Evolutionary conservation across 352 stramenopile species (phyloP).

Genomic region (Phytophthora foliorum): DNA sequence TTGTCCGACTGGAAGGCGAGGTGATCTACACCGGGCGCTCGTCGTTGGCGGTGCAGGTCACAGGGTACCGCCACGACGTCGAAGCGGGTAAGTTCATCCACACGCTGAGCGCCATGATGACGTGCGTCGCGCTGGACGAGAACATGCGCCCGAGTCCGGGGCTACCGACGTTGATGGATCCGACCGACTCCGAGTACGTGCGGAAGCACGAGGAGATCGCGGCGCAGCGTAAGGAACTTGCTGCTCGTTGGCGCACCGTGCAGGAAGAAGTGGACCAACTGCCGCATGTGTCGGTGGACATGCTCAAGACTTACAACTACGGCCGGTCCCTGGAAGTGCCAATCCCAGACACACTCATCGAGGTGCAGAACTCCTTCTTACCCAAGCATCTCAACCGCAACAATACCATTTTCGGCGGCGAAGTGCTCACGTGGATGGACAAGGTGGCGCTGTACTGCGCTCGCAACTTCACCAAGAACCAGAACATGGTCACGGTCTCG

Average conservation of each 20-base stretch:
- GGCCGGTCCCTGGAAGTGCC: conserved; percentile 51
- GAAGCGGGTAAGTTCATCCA: conserved; percentile 75
- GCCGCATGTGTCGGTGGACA: conserved; percentile 66
- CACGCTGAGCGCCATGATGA: conserved; percentile 79
- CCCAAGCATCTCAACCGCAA: conserved; percentile 82
- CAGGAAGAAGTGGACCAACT: conserved; percentile 76
- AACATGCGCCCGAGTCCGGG: conserved; percentile 66
- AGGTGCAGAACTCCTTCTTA: conserved; percentile 79
- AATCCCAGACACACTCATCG: conserved; percentile 72
- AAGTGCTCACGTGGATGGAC: conserved; percentile 78
- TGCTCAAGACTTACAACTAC: conserved; percentile 63
- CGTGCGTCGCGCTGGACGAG: conserved; percentile 72
- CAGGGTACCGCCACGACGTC: conserved; percentile 72
- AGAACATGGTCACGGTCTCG: conserved; percentile 71
- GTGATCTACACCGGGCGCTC: conserved; percentile 69
- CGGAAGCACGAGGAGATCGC: conserved; percentile 63
- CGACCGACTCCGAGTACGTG: conserved; percentile 53
- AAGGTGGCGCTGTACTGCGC: conserved; percentile 74
- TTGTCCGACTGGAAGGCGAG: conserved; percentile 72
- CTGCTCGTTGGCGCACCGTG: conserved; percentile 63
- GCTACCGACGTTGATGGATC: conserved; percentile 57
- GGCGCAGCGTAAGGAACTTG: conserved; percentile 72
- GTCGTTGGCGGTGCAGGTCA: conserved; percentile 70
- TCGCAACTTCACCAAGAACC: conserved; percentile 76
- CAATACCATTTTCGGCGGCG: conserved; percentile 81